Evolutionary conservation across 805 yeast genomes (phyloP).

Genomic region (Wickerhamia fluorescens): DNA sequence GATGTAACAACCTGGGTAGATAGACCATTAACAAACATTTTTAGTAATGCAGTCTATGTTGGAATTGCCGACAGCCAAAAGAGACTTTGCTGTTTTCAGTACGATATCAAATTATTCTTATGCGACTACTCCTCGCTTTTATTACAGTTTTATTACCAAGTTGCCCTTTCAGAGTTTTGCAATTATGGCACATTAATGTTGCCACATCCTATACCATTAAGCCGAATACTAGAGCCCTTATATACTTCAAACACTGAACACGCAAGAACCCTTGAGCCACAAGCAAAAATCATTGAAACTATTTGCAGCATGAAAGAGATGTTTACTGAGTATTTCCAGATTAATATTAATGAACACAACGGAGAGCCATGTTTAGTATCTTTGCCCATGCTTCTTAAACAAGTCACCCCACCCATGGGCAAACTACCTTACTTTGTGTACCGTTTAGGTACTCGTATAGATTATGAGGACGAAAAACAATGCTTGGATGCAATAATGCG

Average conservation of each 20-base stretch:
- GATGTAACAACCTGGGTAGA: conserved; percentile 42
- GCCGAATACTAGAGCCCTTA: conserved; percentile 32
- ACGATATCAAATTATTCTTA: conserved; percentile 67
- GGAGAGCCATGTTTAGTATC: conserved; percentile 32
- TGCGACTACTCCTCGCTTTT: conserved; percentile 74
- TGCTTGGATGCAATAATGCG: conserved; percentile 62
- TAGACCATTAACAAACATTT: conserved; percentile 54
- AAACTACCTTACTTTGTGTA: conserved; percentile 65
- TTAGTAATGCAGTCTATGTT: conserved; percentile 64
- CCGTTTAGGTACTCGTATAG: conserved; percentile 49
- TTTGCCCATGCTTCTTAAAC: conserved; percentile 64
- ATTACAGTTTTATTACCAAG: conserved; percentile 71
- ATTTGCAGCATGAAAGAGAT: conserved; percentile 56
- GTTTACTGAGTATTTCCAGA: conserved; percentile 73
- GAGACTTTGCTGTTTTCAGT: conserved; percentile 77
- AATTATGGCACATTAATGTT: conserved; percentile 57
- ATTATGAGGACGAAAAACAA: conserved; percentile 60
- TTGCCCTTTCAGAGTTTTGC: conserved; percentile 68
- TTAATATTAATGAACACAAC: conserved; percentile 33
- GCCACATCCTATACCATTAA: conserved; percentile 15
- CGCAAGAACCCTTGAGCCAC: conserved; percentile 9
- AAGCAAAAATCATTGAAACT: conserved; percentile 9
- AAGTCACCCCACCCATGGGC: conserved; percentile 52
- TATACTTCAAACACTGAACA: conserved; percentile 12
- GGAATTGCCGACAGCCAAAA: conserved; percentile 73